Percentiles rank a stretch among this genome's conserved stretches.
Conservation (phyloP, 257 asterid genomes). For the Scutellaria galericulata region DNA sequence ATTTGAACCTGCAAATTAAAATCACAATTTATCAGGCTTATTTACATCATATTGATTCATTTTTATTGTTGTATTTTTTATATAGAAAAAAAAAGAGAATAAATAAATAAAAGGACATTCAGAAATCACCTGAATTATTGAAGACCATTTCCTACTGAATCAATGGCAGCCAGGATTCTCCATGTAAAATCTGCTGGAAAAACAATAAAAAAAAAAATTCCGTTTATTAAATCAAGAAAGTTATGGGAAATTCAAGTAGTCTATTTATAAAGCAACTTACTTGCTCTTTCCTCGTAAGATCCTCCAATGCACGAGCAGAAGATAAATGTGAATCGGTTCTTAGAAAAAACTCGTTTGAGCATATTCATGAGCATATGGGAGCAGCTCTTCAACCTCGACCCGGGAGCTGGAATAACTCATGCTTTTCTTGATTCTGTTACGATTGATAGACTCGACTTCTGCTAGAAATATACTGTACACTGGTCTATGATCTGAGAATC, state of each 20-base stretch:
- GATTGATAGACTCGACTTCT: conserved; percentile 84
- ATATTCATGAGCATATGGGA: conserved; percentile 63
- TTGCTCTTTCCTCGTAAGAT: neutral
- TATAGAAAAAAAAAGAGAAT: neutral
- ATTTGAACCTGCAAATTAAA: too few relatives aligned
- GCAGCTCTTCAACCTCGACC: conserved; percentile 90
- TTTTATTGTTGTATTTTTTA: too few relatives aligned
- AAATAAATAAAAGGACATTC: neutral
- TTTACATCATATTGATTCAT: too few relatives aligned
- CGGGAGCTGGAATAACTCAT: conserved; percentile 70
- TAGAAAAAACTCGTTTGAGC: conserved; percentile 50
- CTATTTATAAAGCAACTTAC: conserved; percentile 18
- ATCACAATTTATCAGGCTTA: too few relatives aligned
- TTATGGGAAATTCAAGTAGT: neutral
- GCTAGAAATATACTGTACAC: conserved; percentile 79
- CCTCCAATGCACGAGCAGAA: neutral
- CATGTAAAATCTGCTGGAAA: conserved; percentile 12
- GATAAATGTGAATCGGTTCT: conserved; percentile 26
- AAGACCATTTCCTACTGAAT: neutral
- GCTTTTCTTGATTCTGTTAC: conserved; percentile 65
- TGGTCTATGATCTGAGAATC: conserved; percentile 94
- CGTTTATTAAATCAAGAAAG: neutral
- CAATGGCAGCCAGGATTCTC: neutral
- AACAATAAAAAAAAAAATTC: neutral
- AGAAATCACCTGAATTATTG: conserved; percentile 28